Percentiles rank a stretch among this genome's conserved stretches.
Evolutionary conservation across 108 stramenopile genomes (phyloP).

Genomic region (Asterionellopsis glacialis): DNA sequence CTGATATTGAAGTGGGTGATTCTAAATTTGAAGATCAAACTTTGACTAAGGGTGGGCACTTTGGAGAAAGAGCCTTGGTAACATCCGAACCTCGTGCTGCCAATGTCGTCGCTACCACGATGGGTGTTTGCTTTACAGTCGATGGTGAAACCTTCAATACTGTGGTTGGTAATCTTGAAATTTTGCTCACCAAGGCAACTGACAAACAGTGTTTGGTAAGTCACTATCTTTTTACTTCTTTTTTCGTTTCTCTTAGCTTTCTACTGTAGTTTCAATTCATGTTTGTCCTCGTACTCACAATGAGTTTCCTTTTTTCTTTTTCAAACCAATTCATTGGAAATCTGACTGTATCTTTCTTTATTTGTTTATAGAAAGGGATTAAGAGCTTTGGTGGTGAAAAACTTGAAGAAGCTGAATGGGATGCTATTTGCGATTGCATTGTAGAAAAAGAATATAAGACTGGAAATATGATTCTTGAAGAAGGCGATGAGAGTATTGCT

Average conservation of each 20-base stretch:
- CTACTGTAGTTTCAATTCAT: conserved; percentile 2
- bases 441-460: conserved; percentile 39
- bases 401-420: conserved; percentile 43
- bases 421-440: conserved; percentile 42
- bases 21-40: conserved; percentile 35
- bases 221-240: neutral
- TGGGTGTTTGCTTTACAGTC: conserved; percentile 36
- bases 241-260: conserved; percentile 14
- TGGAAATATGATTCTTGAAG: conserved; percentile 66
- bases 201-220: conserved; percentile 55
- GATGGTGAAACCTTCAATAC: conserved; percentile 41
- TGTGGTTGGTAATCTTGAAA: conserved; percentile 40
- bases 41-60: conserved; percentile 40
- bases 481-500: conserved; percentile 51
- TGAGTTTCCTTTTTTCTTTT: too few species aligned
- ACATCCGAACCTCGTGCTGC: conserved; percentile 25
- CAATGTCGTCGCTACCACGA: conserved; percentile 15
- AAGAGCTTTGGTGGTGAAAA: conserved; percentile 26
- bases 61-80: conserved; percentile 31
- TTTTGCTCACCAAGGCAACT: conserved; percentile 26
- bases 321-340: too few species aligned
- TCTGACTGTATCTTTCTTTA: too few species aligned
- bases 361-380: too few species aligned
- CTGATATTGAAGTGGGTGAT: conserved; percentile 32
- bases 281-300: neutral